A percentile compares a stretch with the other conserved stretches of the same genome.
Evolutionary conservation across 176 grass and related monocot genomes (phyloP).

Genomic region (Aegilops tauschii): DNA sequence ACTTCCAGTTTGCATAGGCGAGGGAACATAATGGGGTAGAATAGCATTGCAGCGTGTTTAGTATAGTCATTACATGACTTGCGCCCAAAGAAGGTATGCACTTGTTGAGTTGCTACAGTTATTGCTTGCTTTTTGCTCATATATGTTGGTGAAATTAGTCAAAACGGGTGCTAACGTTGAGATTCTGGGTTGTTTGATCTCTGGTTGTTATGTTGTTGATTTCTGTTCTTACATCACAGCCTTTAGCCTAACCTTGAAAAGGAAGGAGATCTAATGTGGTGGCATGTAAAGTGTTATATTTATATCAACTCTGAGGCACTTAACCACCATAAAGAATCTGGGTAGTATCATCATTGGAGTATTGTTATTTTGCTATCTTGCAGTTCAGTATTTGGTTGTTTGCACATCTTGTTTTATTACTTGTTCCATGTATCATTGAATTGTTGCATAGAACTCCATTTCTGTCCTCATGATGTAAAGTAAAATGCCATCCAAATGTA

Average conservation of each 20-base stretch:
- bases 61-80: neutral
- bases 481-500: neutral
- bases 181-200: neutral
- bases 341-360: no score
- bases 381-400: neutral
- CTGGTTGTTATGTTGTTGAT: neutral
- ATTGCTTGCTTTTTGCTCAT: neutral
- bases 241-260: neutral
- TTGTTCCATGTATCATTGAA: neutral
- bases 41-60: neutral
- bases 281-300: neutral
- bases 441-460: neutral
- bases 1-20: neutral
- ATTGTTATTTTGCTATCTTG: neutral
- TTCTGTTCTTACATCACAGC: neutral
- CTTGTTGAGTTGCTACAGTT: neutral
- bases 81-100: neutral
- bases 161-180: neutral
- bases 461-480: no score
- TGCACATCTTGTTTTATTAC: neutral
- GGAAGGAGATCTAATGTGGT: neutral
- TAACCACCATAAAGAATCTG: neutral
- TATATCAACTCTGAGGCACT: neutral
- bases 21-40: neutral
- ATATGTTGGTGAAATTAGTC: neutral